These are phyloP conservation scores for Mycena polygramma DNA, from an alignment of 768 basidiomycete genomes.

Conservation along the genomic window DNA sequence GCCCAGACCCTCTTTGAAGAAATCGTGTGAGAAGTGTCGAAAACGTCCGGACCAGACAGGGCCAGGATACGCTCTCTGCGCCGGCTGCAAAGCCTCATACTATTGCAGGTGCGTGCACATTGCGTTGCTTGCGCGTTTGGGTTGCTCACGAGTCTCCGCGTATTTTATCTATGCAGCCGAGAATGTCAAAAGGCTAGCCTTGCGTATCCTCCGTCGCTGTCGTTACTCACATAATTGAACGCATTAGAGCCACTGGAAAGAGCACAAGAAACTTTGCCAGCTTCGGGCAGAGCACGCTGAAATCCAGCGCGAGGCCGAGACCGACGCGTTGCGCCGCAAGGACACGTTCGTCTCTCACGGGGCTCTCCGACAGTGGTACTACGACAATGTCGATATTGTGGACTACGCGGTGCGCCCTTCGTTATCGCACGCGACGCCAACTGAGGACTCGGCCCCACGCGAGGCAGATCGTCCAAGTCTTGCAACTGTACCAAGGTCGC, in stretches of 20 bases:
- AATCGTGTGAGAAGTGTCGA: slow-evolving; percentile 27
- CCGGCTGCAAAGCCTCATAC: slow-evolving; percentile 19
- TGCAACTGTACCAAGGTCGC: slow-evolving; percentile 32
- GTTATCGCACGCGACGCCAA: too few species aligned
- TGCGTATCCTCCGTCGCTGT: too few species aligned
- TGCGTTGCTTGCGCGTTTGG: not conserved
- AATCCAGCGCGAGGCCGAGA: not conserved
- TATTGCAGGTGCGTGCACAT: slow-evolving; percentile 29
- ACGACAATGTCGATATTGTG: slow-evolving; percentile 37
- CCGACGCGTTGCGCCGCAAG: slow-evolving; percentile 8
- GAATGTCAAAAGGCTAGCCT: slow-evolving; percentile 25
- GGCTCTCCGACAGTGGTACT: slow-evolving; percentile 33
- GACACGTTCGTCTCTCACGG: slow-evolving; percentile 28
- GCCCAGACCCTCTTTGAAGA: slow-evolving; percentile 26
- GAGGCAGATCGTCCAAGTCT: slow-evolving; percentile 24
- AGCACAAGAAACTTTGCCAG: slow-evolving; percentile 28
- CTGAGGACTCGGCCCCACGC: not conserved
- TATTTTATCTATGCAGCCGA: not conserved
- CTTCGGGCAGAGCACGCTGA: not conserved
- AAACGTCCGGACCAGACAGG: slow-evolving; percentile 26
- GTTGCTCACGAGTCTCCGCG: not conserved
- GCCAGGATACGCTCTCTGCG: slow-evolving; percentile 5
- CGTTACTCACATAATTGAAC: not conserved
- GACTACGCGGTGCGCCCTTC: slow-evolving; percentile 27
- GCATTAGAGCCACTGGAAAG: slow-evolving; percentile 31